phyloP scores from a whole-genome alignment of 495 filamentous ascomycete species.

The Ascobolus immersus region DNA sequence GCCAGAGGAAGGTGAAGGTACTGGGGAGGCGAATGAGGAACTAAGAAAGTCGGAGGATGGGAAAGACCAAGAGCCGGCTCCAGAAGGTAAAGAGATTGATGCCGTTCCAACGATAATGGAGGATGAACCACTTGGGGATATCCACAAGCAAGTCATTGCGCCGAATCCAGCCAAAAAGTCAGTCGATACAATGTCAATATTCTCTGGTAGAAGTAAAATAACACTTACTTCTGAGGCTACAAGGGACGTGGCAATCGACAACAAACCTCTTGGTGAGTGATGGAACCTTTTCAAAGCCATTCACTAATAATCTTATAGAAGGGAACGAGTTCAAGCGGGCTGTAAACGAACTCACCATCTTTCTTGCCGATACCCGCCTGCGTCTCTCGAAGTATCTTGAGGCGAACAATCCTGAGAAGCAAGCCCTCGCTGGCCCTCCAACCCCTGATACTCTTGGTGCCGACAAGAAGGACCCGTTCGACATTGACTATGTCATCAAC shows the following conservation, averaged over 20 bases:
- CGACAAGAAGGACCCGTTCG: constrained; percentile 20
- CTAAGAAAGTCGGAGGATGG: constrained; percentile 11
- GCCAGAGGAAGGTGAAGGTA: constrained; percentile 3
- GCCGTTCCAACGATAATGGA: too few species aligned
- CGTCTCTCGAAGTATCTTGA: constrained; percentile 43
- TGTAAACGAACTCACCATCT: constrained; percentile 55
- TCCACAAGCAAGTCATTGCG: too few species aligned
- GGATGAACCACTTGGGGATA: too few species aligned
- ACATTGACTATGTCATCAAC: constrained; percentile 11
- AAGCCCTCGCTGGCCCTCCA: constrained; percentile 13
- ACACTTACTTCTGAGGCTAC: too few species aligned
- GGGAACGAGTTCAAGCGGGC: constrained; percentile 60
- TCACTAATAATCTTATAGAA: too few species aligned
- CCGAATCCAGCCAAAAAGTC: constrained; percentile 9
- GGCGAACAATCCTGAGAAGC: constrained; percentile 39
- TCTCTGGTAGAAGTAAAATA: constrained; percentile 14
- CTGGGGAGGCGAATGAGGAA: constrained; percentile 2
- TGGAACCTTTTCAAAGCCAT: too few species aligned
- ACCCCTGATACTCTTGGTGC: neutral
- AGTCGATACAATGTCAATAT: constrained; percentile 13
- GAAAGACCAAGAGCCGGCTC: too few species aligned
- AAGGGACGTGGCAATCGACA: too few species aligned
- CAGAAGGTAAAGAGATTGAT: too few species aligned
- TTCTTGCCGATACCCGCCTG: constrained; percentile 58
- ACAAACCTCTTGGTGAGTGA: too few species aligned